Conservation (phyloP, 371 early-diverging fungal genomes). For the Ecytonucleospora hepatopenaei region DNA sequence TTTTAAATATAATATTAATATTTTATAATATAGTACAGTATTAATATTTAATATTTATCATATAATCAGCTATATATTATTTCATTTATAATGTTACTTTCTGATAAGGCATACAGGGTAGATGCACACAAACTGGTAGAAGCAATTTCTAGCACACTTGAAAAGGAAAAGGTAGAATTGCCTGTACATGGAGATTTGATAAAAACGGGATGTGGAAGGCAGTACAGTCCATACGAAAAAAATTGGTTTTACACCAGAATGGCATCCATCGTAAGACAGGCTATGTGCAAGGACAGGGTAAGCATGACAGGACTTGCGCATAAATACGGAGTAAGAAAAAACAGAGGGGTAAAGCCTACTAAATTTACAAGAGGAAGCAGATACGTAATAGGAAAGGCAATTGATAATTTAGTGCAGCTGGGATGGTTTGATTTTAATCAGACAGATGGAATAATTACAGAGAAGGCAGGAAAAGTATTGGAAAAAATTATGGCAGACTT, state of each 20-base stretch:
- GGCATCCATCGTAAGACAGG: constrained; percentile 51
- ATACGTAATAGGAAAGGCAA: constrained; percentile 10
- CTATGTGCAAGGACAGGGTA: constrained; percentile 14
- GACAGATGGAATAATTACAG: constrained; percentile 24
- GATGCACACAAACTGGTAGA: constrained; percentile 44
- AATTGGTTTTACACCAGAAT: constrained; percentile 54
- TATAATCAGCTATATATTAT: not conserved
- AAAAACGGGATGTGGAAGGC: constrained; percentile 53
- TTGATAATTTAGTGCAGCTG: constrained; percentile 36
- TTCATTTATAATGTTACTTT: not conserved
- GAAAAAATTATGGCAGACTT: constrained; percentile 30
- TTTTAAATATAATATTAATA: too few relatives aligned
- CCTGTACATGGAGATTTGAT: constrained; percentile 49
- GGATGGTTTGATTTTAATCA: constrained; percentile 39
- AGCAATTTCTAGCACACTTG: constrained; percentile 36
- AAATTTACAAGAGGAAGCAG: constrained; percentile 27
- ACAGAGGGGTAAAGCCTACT: constrained; percentile 43
- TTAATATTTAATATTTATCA: too few relatives aligned
- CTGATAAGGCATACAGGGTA: constrained; percentile 43
- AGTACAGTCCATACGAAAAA: constrained; percentile 45
- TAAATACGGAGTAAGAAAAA: constrained; percentile 28
- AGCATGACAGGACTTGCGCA: constrained; percentile 20
- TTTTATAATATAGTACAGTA: too few relatives aligned
- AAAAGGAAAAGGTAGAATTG: constrained; percentile 37
- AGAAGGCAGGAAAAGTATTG: constrained; percentile 27